These are phyloP conservation scores for Ceratocystis eucalypticola DNA, from an alignment of 2,329 filamentous ascomycete genomes.

Conservation along the genomic window DNA sequence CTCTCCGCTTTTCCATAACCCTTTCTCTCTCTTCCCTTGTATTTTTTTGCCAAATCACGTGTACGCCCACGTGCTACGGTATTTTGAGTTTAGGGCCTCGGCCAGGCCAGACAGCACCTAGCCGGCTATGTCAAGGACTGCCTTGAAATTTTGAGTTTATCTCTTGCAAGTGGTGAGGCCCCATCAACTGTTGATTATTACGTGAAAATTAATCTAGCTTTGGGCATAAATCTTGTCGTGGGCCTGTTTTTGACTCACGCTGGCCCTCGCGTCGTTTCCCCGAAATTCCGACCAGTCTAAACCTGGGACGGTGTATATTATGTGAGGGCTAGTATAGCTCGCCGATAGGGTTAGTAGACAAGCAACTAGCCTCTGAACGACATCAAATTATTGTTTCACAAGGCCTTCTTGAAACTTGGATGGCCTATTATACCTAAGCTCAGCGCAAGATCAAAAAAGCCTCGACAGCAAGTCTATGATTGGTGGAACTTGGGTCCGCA, in stretches of 20 bases:
- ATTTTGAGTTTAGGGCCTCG: not conserved
- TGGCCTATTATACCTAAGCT: too few relatives aligned
- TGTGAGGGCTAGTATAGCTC: too few relatives aligned
- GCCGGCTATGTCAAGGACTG: not conserved
- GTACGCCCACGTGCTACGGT: not conserved
- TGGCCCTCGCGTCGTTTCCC: not conserved
- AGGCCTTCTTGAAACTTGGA: too few relatives aligned
- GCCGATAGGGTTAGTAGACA: too few relatives aligned
- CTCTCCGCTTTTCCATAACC: not conserved
- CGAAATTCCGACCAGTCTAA: not conserved
- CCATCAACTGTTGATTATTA: not conserved
- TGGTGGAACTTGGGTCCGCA: too few relatives aligned
- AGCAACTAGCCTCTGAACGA: too few relatives aligned
- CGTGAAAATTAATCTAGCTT: not conserved
- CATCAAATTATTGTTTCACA: too few relatives aligned
- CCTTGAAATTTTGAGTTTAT: not conserved
- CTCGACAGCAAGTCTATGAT: too few relatives aligned
- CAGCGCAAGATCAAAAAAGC: too few relatives aligned
- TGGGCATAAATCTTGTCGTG: not conserved
- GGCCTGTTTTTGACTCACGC: not conserved
- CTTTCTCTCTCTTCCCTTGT: not conserved
- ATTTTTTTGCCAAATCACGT: not conserved
- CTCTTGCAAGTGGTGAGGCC: not conserved
- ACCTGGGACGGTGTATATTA: too few relatives aligned
- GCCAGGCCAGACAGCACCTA: too few relatives aligned